Evolutionary conservation across 371 early-diverging fungal genomes (phyloP).

Genomic region (Gilbertella persicaria): DNA sequence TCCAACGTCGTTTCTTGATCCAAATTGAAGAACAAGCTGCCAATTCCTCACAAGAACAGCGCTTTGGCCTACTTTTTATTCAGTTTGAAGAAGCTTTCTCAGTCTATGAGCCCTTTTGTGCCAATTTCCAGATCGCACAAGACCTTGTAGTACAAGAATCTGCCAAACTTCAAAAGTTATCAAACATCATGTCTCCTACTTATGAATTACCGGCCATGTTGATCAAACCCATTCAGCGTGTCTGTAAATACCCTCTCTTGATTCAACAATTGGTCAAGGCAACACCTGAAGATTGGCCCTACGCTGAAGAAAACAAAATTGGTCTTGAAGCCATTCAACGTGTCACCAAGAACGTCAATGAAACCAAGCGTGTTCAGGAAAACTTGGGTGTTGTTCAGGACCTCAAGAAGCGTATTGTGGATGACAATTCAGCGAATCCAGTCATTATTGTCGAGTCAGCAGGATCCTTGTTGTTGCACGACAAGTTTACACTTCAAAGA

Average conservation of each 20-base stretch:
- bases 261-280: conserved; percentile 83
- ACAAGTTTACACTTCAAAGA: conserved; percentile 78
- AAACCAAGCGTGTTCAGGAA: conserved; percentile 84
- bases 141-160: conserved; percentile 51
- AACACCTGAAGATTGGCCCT: conserved; percentile 67
- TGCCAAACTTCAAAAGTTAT: conserved; percentile 51
- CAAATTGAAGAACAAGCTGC: conserved; percentile 84
- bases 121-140: conserved; percentile 83
- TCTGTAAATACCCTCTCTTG: conserved; percentile 94
- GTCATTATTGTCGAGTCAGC: conserved; percentile 17
- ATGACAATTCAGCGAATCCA: conserved; percentile 1
- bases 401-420: conserved; percentile 68
- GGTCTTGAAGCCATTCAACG: conserved; percentile 82
- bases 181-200: conserved; percentile 76
- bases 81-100: conserved; percentile 82
- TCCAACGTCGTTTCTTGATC: conserved; percentile 92
- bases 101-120: conserved; percentile 93
- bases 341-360: conserved; percentile 89
- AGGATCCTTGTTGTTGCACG: conserved; percentile 80
- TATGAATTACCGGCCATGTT: conserved; percentile 88
- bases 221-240: conserved; percentile 95
- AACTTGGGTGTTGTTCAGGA: conserved; percentile 75
- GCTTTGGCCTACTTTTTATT: conserved; percentile 83
- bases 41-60: conserved; percentile 72
- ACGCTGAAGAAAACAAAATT: conserved; percentile 73